Conservation (phyloP, 495 filamentous ascomycete genomes). For the Achaetomiella virescens region DNA sequence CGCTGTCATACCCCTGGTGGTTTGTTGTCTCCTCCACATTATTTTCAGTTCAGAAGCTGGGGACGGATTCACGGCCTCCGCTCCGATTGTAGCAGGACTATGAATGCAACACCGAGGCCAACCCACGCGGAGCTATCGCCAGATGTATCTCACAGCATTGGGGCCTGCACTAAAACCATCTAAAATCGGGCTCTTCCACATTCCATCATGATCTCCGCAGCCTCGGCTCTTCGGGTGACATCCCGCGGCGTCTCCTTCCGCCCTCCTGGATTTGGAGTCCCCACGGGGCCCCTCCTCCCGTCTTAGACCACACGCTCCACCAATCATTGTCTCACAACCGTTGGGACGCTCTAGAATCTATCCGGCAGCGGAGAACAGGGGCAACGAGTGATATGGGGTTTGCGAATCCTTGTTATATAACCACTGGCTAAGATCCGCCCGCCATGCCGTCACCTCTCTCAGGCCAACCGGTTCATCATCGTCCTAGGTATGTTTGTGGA, state of each 20-base stretch:
- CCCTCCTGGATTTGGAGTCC: slow-evolving; percentile 25
- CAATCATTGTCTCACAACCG: slow-evolving; percentile 27
- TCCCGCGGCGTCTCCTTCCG: slow-evolving; percentile 29
- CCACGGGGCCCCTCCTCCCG: slow-evolving; percentile 10
- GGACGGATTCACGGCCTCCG: too few species aligned
- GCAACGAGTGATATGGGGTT: not conserved
- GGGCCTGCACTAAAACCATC: not conserved
- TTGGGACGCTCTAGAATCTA: too few species aligned
- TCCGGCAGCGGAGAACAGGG: too few species aligned
- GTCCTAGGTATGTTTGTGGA: not conserved
- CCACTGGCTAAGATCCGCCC: not conserved
- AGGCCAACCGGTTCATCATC: not conserved
- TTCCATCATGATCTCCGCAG: not conserved
- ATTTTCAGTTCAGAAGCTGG: too few species aligned
- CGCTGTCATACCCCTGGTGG: too few species aligned
- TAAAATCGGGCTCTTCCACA: not conserved
- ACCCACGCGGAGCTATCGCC: not conserved
- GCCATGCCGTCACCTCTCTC: not conserved
- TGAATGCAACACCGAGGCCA: not conserved
- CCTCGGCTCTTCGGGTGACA: slow-evolving; percentile 25
- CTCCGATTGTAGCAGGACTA: too few species aligned
- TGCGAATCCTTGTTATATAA: not conserved
- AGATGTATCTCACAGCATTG: not conserved
- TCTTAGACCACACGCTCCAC: slow-evolving; percentile 14
- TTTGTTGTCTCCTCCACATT: too few species aligned